Evolutionary conservation across 1,284 basidiomycete genomes (phyloP), one percentile per base, ranked within the genome.

Genomic region (Tausonia pullulans): DNA sequence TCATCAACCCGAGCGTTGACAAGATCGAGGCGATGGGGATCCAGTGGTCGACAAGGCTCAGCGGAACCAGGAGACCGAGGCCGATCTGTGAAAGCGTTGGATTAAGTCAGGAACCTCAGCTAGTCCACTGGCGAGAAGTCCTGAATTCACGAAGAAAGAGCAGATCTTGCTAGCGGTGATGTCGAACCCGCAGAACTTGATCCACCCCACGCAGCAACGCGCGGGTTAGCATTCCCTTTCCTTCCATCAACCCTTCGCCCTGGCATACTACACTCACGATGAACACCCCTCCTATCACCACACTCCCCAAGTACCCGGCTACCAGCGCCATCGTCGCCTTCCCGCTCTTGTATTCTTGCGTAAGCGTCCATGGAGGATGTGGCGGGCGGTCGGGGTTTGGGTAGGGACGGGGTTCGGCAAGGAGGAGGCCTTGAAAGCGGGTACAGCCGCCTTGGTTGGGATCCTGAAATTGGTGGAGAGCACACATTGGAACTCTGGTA

Each of bases 381-480:
- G 27, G 27, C 27, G 27, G 27, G 27, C 27, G 27, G 27, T 14
- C 67, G 5, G 67, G 68, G 9, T 67, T 64, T 3, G 61, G 54
- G 4, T 64, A 60, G 27, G 62, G 64, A 14, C 74, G 65, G 13
- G 74, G 74, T 14, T 62, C 70, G 1, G 64, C 65, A 16, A 73
- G 69, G 69, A 76, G 72, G 7, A 77, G 69, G 3, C 72, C 70
- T 66, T 71, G 70, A 41, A 78, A 71, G 60, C 71, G 70, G 0
- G 74, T 76, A 10, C 72, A 70, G 2, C 76, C 76, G 10, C 76
- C 76, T 9, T 72, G 69, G 61, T 77, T 77, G 4, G 76, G 76
- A 62, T 78, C 76, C 67, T 68, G 51, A 10, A 8, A 40, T n/a
- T 44, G 4, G 16, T 13, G 14, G 13, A 41, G 44, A 27, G 49